Evolutionary conservation across 1,139 yeast species (phyloP).

Genomic region (Eremothecium coryli): DNA sequence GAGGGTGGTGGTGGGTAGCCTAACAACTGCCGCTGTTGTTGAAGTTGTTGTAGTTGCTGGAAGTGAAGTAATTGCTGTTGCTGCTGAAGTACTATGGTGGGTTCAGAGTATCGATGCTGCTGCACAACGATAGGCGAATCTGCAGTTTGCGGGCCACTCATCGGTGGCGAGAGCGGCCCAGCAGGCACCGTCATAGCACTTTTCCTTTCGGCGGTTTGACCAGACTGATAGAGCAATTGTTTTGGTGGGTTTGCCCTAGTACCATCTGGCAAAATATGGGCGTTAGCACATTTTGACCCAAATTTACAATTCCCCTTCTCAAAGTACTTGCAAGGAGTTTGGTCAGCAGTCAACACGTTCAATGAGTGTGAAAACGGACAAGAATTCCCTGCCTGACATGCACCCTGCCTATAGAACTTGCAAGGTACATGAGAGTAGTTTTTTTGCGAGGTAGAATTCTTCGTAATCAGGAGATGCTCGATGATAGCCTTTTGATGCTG

Average conservation of each 20-base stretch:
- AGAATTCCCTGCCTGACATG: conserved; percentile 85
- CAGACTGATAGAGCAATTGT: too few species aligned
- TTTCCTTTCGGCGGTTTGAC: too few species aligned
- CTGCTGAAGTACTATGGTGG: too few species aligned
- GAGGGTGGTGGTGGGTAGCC: too few species aligned
- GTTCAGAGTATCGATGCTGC: too few species aligned
- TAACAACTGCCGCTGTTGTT: too few species aligned
- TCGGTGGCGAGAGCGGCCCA: too few species aligned
- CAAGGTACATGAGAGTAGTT: conserved; percentile 77
- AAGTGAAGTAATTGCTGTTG: too few species aligned
- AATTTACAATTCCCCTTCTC: conserved; percentile 93
- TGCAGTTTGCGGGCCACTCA: too few species aligned
- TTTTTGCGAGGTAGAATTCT: conserved; percentile 18
- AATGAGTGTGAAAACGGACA: conserved; percentile 87
- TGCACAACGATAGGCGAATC: too few species aligned
- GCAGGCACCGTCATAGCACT: too few species aligned
- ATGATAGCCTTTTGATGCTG: conserved; percentile 23
- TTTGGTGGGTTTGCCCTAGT: conserved; percentile 69
- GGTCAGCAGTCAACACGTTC: conserved; percentile 37
- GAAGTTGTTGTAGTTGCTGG: too few species aligned
- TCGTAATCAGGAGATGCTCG: conserved; percentile 24
- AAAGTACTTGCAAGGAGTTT: conserved; percentile 83
- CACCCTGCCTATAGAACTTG: conserved; percentile 81
- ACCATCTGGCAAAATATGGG: conserved; percentile 84
- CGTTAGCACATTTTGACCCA: conserved; percentile 87